Evolutionary conservation across 2,329 filamentous ascomycete species (phyloP), one percentile per base, ranked within the genome.

Genomic region (Botrytis cinerea): DNA sequence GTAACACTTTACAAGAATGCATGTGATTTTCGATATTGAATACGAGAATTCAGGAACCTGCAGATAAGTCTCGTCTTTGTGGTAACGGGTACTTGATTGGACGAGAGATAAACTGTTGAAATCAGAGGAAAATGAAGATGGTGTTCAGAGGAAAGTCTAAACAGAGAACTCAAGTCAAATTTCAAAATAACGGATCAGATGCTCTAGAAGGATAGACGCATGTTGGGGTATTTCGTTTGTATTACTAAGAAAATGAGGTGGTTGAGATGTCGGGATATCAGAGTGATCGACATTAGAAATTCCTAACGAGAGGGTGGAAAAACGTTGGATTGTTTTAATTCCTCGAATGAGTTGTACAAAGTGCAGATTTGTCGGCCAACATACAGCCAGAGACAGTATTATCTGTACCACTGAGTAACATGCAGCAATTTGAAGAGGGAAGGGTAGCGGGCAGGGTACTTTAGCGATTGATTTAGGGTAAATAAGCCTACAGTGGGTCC

Each of bases 381-480:
- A 16, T 57, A 40, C 22, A 40, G 9, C 12, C 43, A 38, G 35
- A 43, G 8, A 57, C n/a, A 57, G 51, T 57, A 5, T 57, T 57
- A 54, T 48, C 48, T 40, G 46, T 35, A 43, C 18, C 5, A 38
- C 40, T 43, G 35, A 38, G 64, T 68, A 32, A 68, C 48, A 68
- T 40, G 64, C 20, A 68, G 32, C 35, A 68, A 68, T 57, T 57
- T 68, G 25, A n/a, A 68, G 69, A 45, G 43, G 57, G n/a, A 51
- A 32, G 38, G 7, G 32, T 64, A 64, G 38, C 43, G 32, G 38
- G 18, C 59, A 40, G 57, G 69, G 60, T 71, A 18, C 51, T 25
- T 61, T 71, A 48, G 68, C 68, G 51, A 70, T 45, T 28, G 7
- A 14, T 48, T 48, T 48, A 71, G 59, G 69, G 43, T 71, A 71